These are phyloP conservation scores for Rhizoclosmatium sp. DNA, from an alignment of 192 early-diverging fungal genomes.

Conservation along the genomic window DNA sequence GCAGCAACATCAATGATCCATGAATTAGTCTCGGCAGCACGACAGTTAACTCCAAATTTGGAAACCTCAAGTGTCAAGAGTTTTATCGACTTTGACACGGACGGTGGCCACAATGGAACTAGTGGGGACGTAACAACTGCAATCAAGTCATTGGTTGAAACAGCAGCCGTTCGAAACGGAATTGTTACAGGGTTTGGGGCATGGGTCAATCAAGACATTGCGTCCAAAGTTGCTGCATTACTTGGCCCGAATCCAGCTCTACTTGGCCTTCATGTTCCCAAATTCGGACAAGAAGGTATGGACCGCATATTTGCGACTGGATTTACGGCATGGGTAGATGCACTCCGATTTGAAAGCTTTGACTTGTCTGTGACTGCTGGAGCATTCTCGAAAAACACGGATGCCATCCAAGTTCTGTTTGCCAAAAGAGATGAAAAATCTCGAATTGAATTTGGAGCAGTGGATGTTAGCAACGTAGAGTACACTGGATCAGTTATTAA, in stretches of 20 bases:
- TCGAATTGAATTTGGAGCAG: background rate
- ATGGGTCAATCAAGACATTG: slow-evolving; percentile 20
- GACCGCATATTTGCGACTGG: slow-evolving; percentile 18
- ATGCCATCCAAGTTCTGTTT: slow-evolving; percentile 13
- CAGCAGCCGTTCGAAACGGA: slow-evolving; percentile 4
- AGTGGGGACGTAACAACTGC: background rate
- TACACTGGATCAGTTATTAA: background rate
- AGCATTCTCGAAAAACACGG: background rate
- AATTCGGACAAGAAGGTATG: slow-evolving; percentile 28
- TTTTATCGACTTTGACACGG: slow-evolving; percentile 36
- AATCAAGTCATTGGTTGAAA: background rate
- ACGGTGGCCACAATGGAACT: slow-evolving; percentile 32
- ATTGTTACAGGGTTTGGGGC: slow-evolving; percentile 23
- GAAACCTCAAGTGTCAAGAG: background rate
- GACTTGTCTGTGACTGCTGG: slow-evolving; percentile 5
- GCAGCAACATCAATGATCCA: background rate
- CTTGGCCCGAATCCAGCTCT: slow-evolving; percentile 23
- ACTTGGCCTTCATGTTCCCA: slow-evolving; percentile 20
- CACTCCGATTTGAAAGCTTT: slow-evolving; percentile 1
- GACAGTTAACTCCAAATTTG: background rate
- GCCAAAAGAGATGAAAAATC: background rate
- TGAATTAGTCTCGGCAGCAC: background rate
- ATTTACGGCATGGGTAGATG: slow-evolving; percentile 27
- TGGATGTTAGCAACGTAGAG: slow-evolving; percentile 7
- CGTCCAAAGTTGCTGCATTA: slow-evolving; percentile 9